Evolutionary conservation across 208 protist genomes (phyloP).

Genomic region (Acanthamoeba lenticulata): DNA sequence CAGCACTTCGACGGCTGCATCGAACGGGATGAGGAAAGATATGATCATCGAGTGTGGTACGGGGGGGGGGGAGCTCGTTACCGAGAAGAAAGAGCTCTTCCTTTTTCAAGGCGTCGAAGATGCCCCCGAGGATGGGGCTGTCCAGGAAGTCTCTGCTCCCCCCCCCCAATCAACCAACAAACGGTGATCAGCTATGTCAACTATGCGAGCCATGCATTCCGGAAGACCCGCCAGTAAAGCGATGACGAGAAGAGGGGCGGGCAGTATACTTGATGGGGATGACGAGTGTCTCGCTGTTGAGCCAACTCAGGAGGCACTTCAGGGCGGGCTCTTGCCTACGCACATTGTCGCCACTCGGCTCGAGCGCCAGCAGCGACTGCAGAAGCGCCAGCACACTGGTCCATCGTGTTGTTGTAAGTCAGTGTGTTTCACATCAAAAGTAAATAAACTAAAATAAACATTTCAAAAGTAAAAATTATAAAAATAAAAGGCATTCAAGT

Average conservation of each 20-base stretch:
- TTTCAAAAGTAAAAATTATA: no score
- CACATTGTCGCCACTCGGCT: not conserved
- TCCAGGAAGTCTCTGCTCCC: not conserved
- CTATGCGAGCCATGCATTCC: no score
- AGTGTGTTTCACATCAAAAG: no score
- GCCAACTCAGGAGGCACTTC: not conserved
- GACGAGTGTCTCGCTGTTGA: not conserved
- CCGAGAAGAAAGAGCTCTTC: slow-evolving; percentile 14
- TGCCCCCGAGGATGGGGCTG: not conserved
- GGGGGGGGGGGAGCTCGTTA: not conserved
- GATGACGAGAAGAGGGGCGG: not conserved
- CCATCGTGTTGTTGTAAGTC: no score
- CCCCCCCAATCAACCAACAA: no score
- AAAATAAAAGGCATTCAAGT: no score
- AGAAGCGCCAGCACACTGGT: not conserved
- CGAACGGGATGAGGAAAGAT: not conserved
- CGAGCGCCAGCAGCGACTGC: not conserved
- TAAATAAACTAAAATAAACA: no score
- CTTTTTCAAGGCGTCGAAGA: not conserved
- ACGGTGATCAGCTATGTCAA: no score
- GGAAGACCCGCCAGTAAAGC: no score
- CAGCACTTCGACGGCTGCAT: not conserved
- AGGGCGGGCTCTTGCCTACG: not conserved
- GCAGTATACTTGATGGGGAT: not conserved
- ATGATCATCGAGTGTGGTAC: no score